Conservation (phyloP, 495 filamentous ascomycete species). For the Penicillium diatomitis region DNA sequence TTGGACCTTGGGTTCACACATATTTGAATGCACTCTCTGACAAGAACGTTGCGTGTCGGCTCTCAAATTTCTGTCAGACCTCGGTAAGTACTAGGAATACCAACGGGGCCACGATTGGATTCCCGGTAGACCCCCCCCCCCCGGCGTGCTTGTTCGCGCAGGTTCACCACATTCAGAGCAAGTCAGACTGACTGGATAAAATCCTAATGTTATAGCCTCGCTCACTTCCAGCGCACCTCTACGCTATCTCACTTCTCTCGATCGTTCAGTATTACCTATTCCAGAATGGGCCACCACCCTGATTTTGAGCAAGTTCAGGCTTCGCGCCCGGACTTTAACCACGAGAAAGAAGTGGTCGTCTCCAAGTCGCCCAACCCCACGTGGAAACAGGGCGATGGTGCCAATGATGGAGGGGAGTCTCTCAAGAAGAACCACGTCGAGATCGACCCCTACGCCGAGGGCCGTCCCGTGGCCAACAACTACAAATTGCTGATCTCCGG, state of each 20-base stretch:
- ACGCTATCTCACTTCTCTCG: background rate
- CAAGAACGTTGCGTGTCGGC: too few species aligned
- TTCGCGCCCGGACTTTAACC: constrained; percentile 57
- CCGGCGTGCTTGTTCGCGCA: too few species aligned
- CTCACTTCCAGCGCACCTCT: background rate
- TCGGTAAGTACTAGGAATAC: too few species aligned
- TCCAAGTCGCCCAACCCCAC: constrained; percentile 64
- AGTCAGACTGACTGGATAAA: too few species aligned
- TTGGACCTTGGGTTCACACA: too few species aligned
- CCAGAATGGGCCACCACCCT: constrained; percentile 20
- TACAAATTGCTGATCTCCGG: constrained; percentile 90
- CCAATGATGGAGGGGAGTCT: constrained; percentile 50
- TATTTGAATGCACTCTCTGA: too few species aligned
- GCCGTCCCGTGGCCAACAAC: constrained; percentile 60
- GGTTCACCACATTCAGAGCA: too few species aligned
- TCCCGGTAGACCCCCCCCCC: too few species aligned
- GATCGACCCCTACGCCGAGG: constrained; percentile 73
- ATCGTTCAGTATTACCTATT: constrained; percentile 15
- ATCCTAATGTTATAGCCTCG: background rate
- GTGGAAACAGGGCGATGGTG: constrained; percentile 74
- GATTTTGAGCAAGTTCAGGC: constrained; percentile 74
- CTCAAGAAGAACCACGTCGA: constrained; percentile 56
- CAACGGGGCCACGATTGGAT: too few species aligned
- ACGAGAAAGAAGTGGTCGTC: constrained; percentile 42
- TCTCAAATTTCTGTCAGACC: too few species aligned